phyloP scores from a whole-genome alignment of 1,284 basidiomycete species.

The Ganoderma multipileum region DNA sequence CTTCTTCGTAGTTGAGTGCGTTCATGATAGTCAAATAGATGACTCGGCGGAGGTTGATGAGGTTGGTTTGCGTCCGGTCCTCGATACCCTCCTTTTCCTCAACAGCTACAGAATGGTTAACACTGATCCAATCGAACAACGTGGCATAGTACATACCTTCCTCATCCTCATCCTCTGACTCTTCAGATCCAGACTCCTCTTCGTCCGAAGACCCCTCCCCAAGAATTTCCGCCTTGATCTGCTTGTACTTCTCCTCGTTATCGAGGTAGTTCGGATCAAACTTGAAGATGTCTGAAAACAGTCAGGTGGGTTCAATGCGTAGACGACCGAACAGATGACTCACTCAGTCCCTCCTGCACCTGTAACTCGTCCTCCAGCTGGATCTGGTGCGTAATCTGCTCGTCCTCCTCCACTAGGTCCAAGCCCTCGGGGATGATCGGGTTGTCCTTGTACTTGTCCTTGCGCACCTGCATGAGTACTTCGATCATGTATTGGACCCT shows the following conservation, averaged over 20 bases:
- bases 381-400: constrained; percentile 95
- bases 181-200: constrained; percentile 69
- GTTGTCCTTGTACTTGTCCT: constrained; percentile 99
- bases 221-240: constrained; percentile 94
- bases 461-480: constrained; percentile 96
- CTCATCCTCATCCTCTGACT: constrained; percentile 65
- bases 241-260: constrained; percentile 93
- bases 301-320: constrained; percentile 16
- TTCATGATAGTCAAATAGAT: constrained; percentile 99
- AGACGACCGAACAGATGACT: constrained; percentile 41
- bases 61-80: constrained; percentile 94
- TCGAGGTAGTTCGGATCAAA: constrained; percentile 88
- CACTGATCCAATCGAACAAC: constrained; percentile 16
- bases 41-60: constrained; percentile 92
- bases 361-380: constrained; percentile 93
- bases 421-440: constrained; percentile 92
- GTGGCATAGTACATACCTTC: constrained; percentile 46
- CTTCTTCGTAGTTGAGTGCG: constrained; percentile 97
- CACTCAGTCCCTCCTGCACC: constrained; percentile 93
- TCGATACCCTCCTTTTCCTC: constrained; percentile 89
- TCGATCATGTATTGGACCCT: constrained; percentile 99
- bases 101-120: constrained; percentile 48
- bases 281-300: constrained; percentile 88
- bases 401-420: constrained; percentile 97
- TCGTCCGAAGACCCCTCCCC: constrained; percentile 80